Evolutionary conservation across 495 filamentous ascomycete species (phyloP).

Genomic region (Aspergillus incahuasiensis): DNA sequence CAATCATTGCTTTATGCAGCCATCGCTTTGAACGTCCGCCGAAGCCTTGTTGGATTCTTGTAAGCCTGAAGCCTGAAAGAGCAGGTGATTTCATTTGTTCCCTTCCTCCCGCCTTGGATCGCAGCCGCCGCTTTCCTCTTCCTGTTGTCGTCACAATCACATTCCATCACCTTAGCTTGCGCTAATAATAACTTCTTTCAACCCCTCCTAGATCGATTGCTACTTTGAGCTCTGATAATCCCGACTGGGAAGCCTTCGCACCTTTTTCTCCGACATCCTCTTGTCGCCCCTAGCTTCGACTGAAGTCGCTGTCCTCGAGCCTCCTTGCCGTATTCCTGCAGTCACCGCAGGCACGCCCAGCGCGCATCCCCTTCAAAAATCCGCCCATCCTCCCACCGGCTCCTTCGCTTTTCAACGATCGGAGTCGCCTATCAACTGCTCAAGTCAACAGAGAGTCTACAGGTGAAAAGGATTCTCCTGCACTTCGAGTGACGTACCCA

Average conservation of each 20-base stretch:
- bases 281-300: slow-evolving; percentile 1
- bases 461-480: not conserved
- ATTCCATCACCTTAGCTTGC: slow-evolving; percentile 10
- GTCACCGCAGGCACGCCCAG: slow-evolving; percentile 17
- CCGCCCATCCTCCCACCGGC: not conserved
- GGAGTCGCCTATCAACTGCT: not conserved
- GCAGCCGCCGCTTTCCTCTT: slow-evolving; percentile 14
- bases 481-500: slow-evolving; percentile 2
- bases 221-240: not conserved
- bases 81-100: not conserved
- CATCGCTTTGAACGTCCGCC: not conserved
- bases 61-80: not conserved
- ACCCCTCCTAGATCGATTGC: slow-evolving; percentile 9
- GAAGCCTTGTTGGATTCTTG: not conserved
- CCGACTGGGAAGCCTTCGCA: not conserved
- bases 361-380: slow-evolving; percentile 16
- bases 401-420: not conserved
- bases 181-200: slow-evolving; percentile 9
- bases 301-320: slow-evolving; percentile 2
- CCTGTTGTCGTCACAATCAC: slow-evolving; percentile 15
- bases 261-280: slow-evolving; percentile 1
- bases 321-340: slow-evolving; percentile 14
- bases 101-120: slow-evolving; percentile 9
- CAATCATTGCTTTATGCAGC: not conserved
- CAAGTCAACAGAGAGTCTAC: not conserved